Evolutionary conservation across 1,139 yeast species (phyloP).

Genomic region (Kodamaea sp.): DNA sequence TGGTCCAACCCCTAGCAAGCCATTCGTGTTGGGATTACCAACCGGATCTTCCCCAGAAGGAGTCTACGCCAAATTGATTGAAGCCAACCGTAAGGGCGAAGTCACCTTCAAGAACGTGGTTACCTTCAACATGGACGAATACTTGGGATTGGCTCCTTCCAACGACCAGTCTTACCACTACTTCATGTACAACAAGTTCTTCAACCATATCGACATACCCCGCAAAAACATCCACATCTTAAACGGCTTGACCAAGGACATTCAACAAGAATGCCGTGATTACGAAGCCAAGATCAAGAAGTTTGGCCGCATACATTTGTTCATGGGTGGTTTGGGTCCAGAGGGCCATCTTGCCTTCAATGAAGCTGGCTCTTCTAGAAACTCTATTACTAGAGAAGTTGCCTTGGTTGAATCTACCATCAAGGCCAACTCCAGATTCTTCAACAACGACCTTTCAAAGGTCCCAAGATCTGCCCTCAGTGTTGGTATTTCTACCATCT

Average conservation of each 20-base stretch:
- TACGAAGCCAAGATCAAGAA: slow-evolving; percentile 54
- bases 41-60: slow-evolving; percentile 70
- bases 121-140: slow-evolving; percentile 67
- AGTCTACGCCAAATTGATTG: slow-evolving; percentile 50
- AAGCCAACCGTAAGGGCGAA: slow-evolving; percentile 45
- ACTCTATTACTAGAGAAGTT: slow-evolving; percentile 51
- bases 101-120: slow-evolving; percentile 57
- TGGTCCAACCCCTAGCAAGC: slow-evolving; percentile 47
- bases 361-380: slow-evolving; percentile 56
- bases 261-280: slow-evolving; percentile 47
- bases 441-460: slow-evolving; percentile 44
- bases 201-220: slow-evolving; percentile 60
- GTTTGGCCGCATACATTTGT: slow-evolving; percentile 56
- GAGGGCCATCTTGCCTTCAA: slow-evolving; percentile 69
- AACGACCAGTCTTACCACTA: slow-evolving; percentile 59
- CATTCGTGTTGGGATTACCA: slow-evolving; percentile 63
- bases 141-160: slow-evolving; percentile 50
- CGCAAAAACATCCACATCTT: slow-evolving; percentile 56
- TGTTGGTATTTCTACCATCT: slow-evolving; percentile 63
- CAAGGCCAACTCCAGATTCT: slow-evolving; percentile 58
- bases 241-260: slow-evolving; percentile 51
- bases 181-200: slow-evolving; percentile 60
- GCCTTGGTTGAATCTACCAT: slow-evolving; percentile 54
- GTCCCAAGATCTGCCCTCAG: slow-evolving; percentile 58
- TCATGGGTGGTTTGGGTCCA: slow-evolving; percentile 65